Evolutionary conservation across 1,139 yeast genomes (phyloP).

Genomic region (Protomyces macrosporus): DNA sequence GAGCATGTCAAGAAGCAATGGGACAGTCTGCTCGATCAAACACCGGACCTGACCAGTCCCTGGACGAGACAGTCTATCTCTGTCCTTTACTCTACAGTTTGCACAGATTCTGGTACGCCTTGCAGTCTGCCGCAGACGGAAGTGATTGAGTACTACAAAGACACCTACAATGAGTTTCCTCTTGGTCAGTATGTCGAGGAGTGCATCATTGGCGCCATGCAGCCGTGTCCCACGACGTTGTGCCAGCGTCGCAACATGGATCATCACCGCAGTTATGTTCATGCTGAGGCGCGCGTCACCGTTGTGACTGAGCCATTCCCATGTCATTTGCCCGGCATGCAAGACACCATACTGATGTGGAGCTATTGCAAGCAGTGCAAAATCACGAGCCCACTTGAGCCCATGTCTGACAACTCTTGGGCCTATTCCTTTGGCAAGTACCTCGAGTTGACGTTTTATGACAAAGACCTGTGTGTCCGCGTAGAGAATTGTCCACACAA

Average conservation of each 20-base stretch:
- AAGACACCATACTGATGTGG: conserved; percentile 81
- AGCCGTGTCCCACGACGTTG: conserved; percentile 60
- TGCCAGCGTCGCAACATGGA: conserved; percentile 69
- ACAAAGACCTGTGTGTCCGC: conserved; percentile 44
- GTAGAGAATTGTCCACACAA: conserved; percentile 70
- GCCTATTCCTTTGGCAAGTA: conserved; percentile 90
- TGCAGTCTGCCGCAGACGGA: conserved; percentile 85
- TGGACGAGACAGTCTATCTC: conserved; percentile 73
- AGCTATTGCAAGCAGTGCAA: conserved; percentile 80
- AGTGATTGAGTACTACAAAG: conserved; percentile 82
- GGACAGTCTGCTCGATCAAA: conserved; percentile 53
- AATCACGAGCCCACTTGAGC: conserved; percentile 67
- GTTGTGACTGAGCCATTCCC: conserved; percentile 62
- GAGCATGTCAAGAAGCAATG: conserved; percentile 45
- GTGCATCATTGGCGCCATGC: conserved; percentile 61
- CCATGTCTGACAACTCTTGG: conserved; percentile 88
- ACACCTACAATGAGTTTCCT: conserved; percentile 64
- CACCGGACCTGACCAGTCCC: conserved; percentile 48
- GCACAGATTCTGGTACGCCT: conserved; percentile 80
- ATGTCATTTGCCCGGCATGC: conserved; percentile 54
- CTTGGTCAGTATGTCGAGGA: conserved; percentile 85
- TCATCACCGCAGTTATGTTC: conserved; percentile 84
- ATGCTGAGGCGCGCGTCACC: conserved; percentile 78
- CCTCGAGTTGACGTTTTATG: conserved; percentile 80
- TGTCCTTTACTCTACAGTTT: conserved; percentile 73